phyloP scores from a whole-genome alignment of 345 rosid genomes.

The Clarkia xantiana region DNA sequence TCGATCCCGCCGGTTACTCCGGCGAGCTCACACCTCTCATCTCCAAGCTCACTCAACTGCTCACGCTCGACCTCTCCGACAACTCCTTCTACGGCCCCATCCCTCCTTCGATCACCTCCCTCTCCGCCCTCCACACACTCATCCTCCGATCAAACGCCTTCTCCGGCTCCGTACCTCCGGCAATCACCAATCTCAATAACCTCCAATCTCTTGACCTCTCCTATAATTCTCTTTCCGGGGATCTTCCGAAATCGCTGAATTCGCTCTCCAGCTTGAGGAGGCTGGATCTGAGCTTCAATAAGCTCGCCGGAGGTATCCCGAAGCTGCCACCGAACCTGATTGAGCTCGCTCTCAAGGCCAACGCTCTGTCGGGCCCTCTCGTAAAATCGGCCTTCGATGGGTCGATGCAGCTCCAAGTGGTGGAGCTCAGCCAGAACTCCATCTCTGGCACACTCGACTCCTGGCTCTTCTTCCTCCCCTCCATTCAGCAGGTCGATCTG shows the following conservation, averaged over 20 bases:
- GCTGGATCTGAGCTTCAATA: constrained; percentile 72
- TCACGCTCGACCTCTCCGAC: constrained; percentile 54
- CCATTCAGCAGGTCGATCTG: constrained; percentile 62
- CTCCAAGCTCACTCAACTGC: constrained; percentile 44
- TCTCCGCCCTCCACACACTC: constrained; percentile 31
- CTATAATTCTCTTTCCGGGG: constrained; percentile 49
- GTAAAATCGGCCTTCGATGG: constrained; percentile 36
- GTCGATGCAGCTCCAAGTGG: constrained; percentile 48
- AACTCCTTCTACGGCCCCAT: constrained; percentile 54
- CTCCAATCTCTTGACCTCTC: constrained; percentile 50
- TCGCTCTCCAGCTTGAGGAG: constrained; percentile 20
- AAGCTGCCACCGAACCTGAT: constrained; percentile 40
- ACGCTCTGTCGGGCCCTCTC: constrained; percentile 49
- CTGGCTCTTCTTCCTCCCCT: constrained; percentile 66
- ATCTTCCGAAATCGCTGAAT: constrained; percentile 30
- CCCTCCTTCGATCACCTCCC: constrained; percentile 51
- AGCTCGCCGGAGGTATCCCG: constrained; percentile 48
- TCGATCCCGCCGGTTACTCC: constrained; percentile 71
- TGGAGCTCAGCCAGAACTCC: constrained; percentile 75
- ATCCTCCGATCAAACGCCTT: constrained; percentile 61
- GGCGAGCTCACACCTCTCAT: constrained; percentile 59
- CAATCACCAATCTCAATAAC: constrained; percentile 25
- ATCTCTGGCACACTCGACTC: constrained; percentile 46
- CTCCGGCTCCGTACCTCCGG: constrained; percentile 46
- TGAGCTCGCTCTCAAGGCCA: constrained; percentile 54